Conservation (phyloP, 768 basidiomycete species). For the Phylloporus sp. region DNA sequence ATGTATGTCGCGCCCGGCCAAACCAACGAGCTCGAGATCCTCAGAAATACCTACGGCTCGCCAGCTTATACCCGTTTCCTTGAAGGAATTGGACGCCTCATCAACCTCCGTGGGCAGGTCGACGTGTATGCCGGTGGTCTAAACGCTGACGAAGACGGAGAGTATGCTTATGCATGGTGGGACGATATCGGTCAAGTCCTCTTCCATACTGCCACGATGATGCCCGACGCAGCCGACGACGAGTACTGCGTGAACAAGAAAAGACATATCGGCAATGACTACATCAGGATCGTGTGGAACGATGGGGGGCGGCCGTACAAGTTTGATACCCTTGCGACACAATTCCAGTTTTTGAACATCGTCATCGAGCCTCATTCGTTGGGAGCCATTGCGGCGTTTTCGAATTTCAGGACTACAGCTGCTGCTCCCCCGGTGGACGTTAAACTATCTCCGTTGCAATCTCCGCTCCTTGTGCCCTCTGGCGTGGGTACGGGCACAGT, state of each 20-base stretch:
- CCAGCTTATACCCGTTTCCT: conserved; percentile 94
- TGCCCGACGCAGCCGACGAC: conserved; percentile 77
- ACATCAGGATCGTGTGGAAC: conserved; percentile 95
- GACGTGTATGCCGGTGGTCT: conserved; percentile 93
- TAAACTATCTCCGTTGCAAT: conserved; percentile 18
- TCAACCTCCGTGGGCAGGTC: conserved; percentile 83
- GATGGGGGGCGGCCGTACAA: conserved; percentile 86
- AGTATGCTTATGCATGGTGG: conserved; percentile 99
- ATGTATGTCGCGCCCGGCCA: conserved; percentile 95
- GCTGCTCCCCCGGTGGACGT: conserved; percentile 5
- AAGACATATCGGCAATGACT: conserved; percentile 95
- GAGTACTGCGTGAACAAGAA: conserved; percentile 82
- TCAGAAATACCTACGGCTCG: conserved; percentile 88
- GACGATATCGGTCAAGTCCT: conserved; percentile 94
- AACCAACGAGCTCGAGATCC: conserved; percentile 76
- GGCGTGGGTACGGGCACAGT: conserved; percentile 7
- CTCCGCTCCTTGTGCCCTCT: conserved; percentile 15
- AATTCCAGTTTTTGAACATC: conserved; percentile 97
- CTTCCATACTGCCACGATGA: conserved; percentile 95
- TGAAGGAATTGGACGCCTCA: conserved; percentile 82
- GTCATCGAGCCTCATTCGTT: conserved; percentile 91
- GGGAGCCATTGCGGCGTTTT: conserved; percentile 81
- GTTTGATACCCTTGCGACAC: conserved; percentile 88
- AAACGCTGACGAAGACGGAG: conserved; percentile 88
- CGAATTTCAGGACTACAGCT: conserved; percentile 44